Evolutionary conservation across 2,329 filamentous ascomycete species (phyloP).

Genomic region (Aspergillus sp.): DNA sequence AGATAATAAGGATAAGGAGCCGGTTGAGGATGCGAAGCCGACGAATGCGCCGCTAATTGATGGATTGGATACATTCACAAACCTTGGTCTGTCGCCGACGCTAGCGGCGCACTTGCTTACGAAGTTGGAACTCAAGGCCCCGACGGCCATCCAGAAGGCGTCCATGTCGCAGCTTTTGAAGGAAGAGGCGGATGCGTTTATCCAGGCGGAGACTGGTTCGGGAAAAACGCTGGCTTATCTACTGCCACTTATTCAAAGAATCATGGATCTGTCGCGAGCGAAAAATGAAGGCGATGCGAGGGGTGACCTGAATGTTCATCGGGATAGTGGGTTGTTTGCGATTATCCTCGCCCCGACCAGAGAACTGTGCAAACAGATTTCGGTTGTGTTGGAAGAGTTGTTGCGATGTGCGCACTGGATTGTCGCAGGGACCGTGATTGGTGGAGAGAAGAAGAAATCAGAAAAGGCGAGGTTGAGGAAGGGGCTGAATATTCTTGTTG

Average conservation of each 20-base stretch:
- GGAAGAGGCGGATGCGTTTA: slow-evolving; percentile 85
- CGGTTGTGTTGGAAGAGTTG: slow-evolving; percentile 78
- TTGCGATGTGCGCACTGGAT: slow-evolving; percentile 91
- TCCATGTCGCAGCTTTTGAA: slow-evolving; percentile 78
- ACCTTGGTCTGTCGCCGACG: slow-evolving; percentile 75
- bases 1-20: slow-evolving; percentile 35
- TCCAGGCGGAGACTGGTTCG: slow-evolving; percentile 95
- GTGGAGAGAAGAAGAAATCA: slow-evolving; percentile 71
- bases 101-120: slow-evolving; percentile 79
- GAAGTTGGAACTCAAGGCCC: slow-evolving; percentile 85
- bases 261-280: slow-evolving; percentile 69
- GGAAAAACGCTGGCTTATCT: slow-evolving; percentile 98
- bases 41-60: slow-evolving; percentile 88
- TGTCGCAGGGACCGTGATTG: slow-evolving; percentile 80
- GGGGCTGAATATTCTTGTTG: slow-evolving; percentile 92
- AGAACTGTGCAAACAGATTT: slow-evolving; percentile 92
- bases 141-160: slow-evolving; percentile 91
- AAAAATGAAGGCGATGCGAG: slow-evolving; percentile 34
- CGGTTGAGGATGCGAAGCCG: slow-evolving; percentile 57
- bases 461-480: slow-evolving; percentile 94
- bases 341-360: slow-evolving; percentile 92
- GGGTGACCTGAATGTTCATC: slow-evolving; percentile 60
- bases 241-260: slow-evolving; percentile 83
- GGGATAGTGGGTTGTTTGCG: slow-evolving; percentile 87
- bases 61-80: slow-evolving; percentile 82